Evolutionary conservation across 371 early-diverging fungal species (phyloP).

Genomic region (Mortierella sp.): DNA sequence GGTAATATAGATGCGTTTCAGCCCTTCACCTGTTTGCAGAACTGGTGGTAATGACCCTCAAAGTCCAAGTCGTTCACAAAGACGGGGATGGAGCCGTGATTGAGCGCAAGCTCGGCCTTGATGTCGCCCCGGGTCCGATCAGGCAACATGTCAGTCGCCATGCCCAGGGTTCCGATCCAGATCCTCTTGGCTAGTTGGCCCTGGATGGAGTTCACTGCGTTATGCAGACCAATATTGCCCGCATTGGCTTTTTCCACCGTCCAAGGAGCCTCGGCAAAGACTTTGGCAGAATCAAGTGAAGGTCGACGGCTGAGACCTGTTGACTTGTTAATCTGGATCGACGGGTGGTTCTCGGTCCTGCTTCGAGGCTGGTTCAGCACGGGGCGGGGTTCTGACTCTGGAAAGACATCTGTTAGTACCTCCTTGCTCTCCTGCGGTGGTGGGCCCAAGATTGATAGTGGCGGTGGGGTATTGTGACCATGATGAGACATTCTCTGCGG

Average conservation of each 20-base stretch:
- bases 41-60: conserved; percentile 91
- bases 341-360: conserved; percentile 21
- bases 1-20: background rate
- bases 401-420: conserved; percentile 24
- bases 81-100: conserved; percentile 83
- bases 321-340: conserved; percentile 6
- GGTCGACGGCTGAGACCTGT: conserved; percentile 37
- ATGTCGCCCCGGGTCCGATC: conserved; percentile 70
- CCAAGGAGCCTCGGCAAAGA: conserved; percentile 69
- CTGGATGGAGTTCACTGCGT: conserved; percentile 81
- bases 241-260: conserved; percentile 75
- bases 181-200: conserved; percentile 64
- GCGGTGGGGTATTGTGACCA: conserved; percentile 16
- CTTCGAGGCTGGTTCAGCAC: conserved; percentile 45
- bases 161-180: conserved; percentile 85
- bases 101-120: conserved; percentile 64
- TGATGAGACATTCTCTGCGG: conserved; percentile 34
- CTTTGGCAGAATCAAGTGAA: conserved; percentile 57
- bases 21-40: conserved; percentile 84
- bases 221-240: conserved; percentile 93
- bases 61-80: conserved; percentile 85
- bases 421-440: conserved; percentile 23
- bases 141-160: conserved; percentile 75
- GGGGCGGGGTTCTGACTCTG: conserved; percentile 25
- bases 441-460: conserved; percentile 40